Base-by-base conservation (phyloP, 148 eudicot species). In the Cornus suecica region DNA sequence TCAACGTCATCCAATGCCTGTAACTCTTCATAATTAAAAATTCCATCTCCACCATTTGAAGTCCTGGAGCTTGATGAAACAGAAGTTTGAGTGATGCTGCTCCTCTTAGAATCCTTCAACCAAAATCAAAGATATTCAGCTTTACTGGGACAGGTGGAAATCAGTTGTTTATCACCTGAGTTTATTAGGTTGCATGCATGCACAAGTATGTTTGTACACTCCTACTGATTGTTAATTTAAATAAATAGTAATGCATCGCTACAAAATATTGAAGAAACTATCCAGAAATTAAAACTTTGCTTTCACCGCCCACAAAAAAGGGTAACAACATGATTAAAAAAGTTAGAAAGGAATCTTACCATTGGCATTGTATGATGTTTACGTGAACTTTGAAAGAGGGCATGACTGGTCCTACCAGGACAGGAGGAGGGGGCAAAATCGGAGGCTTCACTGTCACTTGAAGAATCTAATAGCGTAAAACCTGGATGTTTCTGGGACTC, bases 1-100 rank as follows among this genome's bases (percentile, higher is more conserved):
- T 93, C 97, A 75, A 86, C 60, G 73, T 96, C 98, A 82, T 96
- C 99, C 86, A 96, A 79, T 72, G 79, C 79, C 81, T 91, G 89
- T 78, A 96, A 81, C 80, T 90, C 91, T 75, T 90, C 91, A 69
- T 83, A 91, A 52, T 78, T 87, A 75, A 91, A 83, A 73, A 92
- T 85, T 82, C 77, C 84, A 32, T 74, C 63, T 48, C 70, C 78
- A 69, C 69, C 83, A 42, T 80, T 74, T 42, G 75, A 69, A 70
- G 68, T 65, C 75, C 65, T 70, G 76, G 73, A 71, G 66, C 71
- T 65, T 52, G 93, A 80, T 79, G 88, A 71, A 80, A 71, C 79
- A 80, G 90, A 78, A 80, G 73, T 80, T 79, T 83, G 79, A 78
- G 87, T 86, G 48, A 80, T 73, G 75, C 75, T 79, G 75, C 74